These are phyloP conservation scores for Oryza coarctata DNA, from an alignment of 176 grass and related monocot species.

Conservation along the genomic window DNA sequence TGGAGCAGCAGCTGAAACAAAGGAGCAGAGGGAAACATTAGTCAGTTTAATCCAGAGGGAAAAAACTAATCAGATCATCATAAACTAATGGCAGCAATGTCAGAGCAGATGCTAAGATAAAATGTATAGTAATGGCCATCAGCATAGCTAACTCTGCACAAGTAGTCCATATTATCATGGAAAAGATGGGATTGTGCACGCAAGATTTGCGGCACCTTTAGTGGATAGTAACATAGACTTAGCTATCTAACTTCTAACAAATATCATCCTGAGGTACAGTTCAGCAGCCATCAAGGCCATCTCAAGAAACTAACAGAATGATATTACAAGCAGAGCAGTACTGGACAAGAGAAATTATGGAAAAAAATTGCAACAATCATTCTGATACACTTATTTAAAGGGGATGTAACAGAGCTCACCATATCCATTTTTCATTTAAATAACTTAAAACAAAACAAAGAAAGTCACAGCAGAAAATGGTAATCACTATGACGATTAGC, in stretches of 20 bases:
- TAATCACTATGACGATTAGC: not conserved
- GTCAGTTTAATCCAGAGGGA: not conserved
- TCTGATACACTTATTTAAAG: not conserved
- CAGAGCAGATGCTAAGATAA: not conserved
- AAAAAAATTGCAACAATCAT: not conserved
- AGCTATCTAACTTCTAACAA: not conserved
- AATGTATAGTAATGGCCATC: not conserved
- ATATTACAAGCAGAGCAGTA: not conserved
- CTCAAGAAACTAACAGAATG: not conserved
- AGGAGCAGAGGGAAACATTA: not conserved
- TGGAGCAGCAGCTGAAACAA: conserved; percentile 38
- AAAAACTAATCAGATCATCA: not conserved
- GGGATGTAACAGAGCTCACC: not conserved
- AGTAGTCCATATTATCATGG: conserved; percentile 6
- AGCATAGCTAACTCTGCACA: not conserved
- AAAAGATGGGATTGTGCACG: not conserved
- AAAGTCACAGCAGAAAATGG: not conserved
- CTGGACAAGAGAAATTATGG: not conserved
- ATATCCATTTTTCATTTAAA: not conserved
- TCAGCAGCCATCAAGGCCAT: not conserved
- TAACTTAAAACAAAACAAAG: not conserved
- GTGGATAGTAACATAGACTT: not conserved
- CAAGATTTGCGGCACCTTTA: conserved; percentile 30
- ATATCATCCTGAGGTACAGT: not conserved
- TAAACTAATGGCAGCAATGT: not conserved